These are phyloP conservation scores for Naganishia randhawae DNA, from an alignment of 768 basidiomycete species.

Conservation along the genomic window DNA sequence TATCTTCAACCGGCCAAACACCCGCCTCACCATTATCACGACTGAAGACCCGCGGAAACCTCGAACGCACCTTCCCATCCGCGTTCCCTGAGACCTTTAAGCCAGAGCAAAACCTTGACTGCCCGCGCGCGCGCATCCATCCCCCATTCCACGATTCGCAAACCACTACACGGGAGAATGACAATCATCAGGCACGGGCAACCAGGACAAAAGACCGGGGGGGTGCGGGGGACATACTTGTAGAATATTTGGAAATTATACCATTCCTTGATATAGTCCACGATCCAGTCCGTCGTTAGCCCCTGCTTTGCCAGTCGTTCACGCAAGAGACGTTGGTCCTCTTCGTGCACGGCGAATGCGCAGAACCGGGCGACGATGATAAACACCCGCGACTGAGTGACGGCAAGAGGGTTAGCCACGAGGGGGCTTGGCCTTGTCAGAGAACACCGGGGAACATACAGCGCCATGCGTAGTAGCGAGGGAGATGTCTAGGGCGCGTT, in stretches of 20 bases:
- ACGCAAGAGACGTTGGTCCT: constrained; percentile 32
- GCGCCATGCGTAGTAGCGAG: constrained; percentile 69
- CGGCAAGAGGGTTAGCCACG: neutral
- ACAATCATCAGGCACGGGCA: too few relatives aligned
- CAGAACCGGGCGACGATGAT: constrained; percentile 88
- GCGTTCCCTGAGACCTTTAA: constrained; percentile 40
- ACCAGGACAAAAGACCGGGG: neutral
- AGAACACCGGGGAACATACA: constrained; percentile 5
- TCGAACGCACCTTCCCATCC: constrained; percentile 41
- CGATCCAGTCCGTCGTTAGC: constrained; percentile 31
- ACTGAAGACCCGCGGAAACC: constrained; percentile 39
- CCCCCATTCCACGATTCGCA: constrained; percentile 40
- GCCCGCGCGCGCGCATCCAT: constrained; percentile 43
- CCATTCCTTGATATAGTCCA: constrained; percentile 28
- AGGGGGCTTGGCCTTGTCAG: neutral
- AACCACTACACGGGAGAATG: constrained; percentile 17
- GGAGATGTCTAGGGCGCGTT: constrained; percentile 73
- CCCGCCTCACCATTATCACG: too few relatives aligned
- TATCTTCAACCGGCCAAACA: too few relatives aligned
- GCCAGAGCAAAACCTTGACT: constrained; percentile 43
- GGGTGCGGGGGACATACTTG: constrained; percentile 21
- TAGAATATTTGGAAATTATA: constrained; percentile 29
- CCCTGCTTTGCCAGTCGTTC: constrained; percentile 28
- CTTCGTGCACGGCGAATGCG: constrained; percentile 49
- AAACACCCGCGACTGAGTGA: constrained; percentile 74